Base-by-base conservation (phyloP, 2,329 filamentous ascomycete genomes). In the Xylariaceae sp. region DNA sequence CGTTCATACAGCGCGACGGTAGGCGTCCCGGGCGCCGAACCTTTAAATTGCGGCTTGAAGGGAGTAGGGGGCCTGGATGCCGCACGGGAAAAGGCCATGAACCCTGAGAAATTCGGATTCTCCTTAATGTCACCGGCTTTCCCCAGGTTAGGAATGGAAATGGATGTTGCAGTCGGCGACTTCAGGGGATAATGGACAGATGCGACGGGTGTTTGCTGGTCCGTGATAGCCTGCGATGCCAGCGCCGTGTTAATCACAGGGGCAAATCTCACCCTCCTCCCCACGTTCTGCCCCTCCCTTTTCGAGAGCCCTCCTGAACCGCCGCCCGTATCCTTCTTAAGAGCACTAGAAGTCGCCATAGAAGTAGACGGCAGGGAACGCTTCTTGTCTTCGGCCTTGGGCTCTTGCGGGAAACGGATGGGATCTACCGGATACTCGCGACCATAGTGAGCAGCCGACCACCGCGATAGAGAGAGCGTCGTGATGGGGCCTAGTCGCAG, bases 401-500 rank as follows among this genome's bases (percentile, higher is more conserved):
- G 56, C n/a, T 53, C 65, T 2, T 49, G 37, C 0, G 65, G 66
- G 11, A 64, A n/a, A 5, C 1, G 35, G 7, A 55, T 10, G 4
- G 66, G 65, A n/a, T 56, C 7, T 9, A 51, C 53, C 1, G 59
- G 47, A 48, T 64, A 63, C 9, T 56, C 47, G 2, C 10, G 4
- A 10, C 60, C 64, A 2, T 55, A n/a, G 18, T 55, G 57, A 23
- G 30, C 8, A 0, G 37, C 35, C 0, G 0, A 30, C 49, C 59
- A 64, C n/a, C 62, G 64, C 55, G 60, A 61, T 34, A 69, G 61
- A 23, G 66, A 65, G 44, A 64, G 55, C 39, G 52, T 58, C 7
- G 67, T 68, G 37, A 60, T 35, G 18, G 63, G 18, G 23, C 57
- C 54, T 4, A 66, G 59, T 6, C 47, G 58, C 39, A 68, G 42